These are phyloP conservation scores for Microdochium trichocladiopsis DNA, from an alignment of 2,329 filamentous ascomycete species.

Conservation along the genomic window DNA sequence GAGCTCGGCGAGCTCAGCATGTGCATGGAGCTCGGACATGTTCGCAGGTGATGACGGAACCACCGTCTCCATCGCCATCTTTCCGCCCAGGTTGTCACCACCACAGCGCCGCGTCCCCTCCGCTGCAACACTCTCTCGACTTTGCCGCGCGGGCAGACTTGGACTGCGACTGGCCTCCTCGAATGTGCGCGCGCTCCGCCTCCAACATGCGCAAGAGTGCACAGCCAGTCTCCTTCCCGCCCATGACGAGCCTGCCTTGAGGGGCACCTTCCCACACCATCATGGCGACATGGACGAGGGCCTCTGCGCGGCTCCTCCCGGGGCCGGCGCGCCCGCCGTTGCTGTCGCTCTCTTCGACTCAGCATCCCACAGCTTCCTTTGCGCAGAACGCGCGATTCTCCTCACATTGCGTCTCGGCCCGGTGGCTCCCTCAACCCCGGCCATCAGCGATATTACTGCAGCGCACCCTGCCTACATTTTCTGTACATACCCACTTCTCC, in stretches of 20 bases:
- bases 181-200: neutral
- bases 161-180: neutral
- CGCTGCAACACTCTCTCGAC: neutral
- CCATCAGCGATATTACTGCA: neutral
- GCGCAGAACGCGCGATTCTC: neutral
- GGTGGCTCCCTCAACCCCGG: neutral
- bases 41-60: slow-evolving; percentile 12
- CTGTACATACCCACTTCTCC: slow-evolving; percentile 11
- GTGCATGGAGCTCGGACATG: neutral
- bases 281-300: neutral
- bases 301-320: neutral
- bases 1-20: neutral
- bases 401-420: neutral
- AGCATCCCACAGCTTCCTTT: neutral
- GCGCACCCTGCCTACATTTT: slow-evolving; percentile 1
- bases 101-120: slow-evolving; percentile 4
- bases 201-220: neutral
- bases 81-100: neutral
- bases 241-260: neutral
- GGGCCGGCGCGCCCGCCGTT: neutral
- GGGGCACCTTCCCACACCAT: neutral
- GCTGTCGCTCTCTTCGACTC: neutral
- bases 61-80: slow-evolving; percentile 4
- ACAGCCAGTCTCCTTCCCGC: neutral
- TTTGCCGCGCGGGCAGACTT: neutral